phyloP scores from a whole-genome alignment of 75 land plant genomes.

The Larix kaempferi region DNA sequence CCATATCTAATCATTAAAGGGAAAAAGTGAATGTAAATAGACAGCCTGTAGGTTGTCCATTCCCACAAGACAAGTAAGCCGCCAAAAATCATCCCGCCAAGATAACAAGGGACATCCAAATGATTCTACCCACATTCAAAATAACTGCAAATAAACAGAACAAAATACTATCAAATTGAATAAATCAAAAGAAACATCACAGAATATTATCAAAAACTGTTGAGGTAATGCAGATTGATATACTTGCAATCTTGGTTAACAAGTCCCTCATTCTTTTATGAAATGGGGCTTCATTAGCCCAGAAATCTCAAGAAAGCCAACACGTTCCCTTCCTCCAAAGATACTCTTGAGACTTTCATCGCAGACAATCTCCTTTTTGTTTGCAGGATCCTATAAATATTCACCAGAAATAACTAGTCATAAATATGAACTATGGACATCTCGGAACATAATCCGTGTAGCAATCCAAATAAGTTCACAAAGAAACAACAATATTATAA shows the following conservation, averaged over 20 bases:
- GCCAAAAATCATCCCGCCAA: constrained; percentile 3
- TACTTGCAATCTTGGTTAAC: background rate
- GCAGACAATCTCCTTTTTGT: constrained; percentile 53
- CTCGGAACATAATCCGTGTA: background rate
- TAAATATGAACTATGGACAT: too few species aligned
- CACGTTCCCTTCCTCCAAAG: constrained; percentile 23
- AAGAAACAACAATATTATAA: background rate
- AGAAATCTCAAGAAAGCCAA: constrained; percentile 61
- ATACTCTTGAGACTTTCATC: constrained; percentile 24
- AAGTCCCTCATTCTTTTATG: background rate
- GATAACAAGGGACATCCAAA: background rate
- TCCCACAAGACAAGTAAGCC: background rate
- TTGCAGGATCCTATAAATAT: constrained; percentile 42
- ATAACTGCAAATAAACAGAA: constrained; percentile 5
- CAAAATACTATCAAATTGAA: too few species aligned
- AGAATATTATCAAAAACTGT: background rate
- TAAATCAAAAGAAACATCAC: background rate
- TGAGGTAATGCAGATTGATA: background rate
- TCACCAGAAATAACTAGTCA: background rate
- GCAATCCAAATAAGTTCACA: background rate
- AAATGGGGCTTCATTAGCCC: constrained; percentile 54
- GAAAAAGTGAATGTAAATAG: constrained; percentile 3
- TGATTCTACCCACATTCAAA: background rate
- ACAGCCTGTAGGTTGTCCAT: background rate
- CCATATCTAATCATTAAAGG: background rate